Evolutionary conservation across 2,329 filamentous ascomycete species (phyloP), one percentile per base, ranked within the genome.

Genomic region (Colletotrichum caudatum): DNA sequence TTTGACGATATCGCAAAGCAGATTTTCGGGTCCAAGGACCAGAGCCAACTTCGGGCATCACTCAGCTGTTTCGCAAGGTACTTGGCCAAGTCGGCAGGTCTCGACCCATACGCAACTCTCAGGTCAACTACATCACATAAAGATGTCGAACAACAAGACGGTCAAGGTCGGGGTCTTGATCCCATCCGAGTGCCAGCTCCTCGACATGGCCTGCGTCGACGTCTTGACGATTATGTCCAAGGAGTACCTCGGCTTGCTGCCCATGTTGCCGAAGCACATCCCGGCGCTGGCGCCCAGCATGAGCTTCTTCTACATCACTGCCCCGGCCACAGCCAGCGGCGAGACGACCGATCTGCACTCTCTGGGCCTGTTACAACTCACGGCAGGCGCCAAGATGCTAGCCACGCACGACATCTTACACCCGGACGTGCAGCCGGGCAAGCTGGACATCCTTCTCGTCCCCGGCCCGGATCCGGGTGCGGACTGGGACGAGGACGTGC

Each of bases 131-230:
- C 59, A 53, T 8, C 46, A 50, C 44, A 29, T 29, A 18, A 65
- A 50, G 44, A 75, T 75, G 74, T 35, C 73, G 44, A 65, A 73
- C 56, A 53, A 67, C 51, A 74, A 76, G n/a, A 75, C 71, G 3
- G 74, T 88, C 69, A 81, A 77, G 53, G 81, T 89, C 60, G 87
- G 86, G 29, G 85, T 89, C 66, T 88, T 87, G 76, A 79, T 88
- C 60, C 85, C 86, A 2, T 72, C 74, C 2, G 80, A 80, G 1
- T 80, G 81, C 14, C 87, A 89, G 73, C 77, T 87, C 11, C 83
- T 89, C 23, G 87, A 89, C 76, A 75, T 81, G 5, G 86, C 86
- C 12, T 83, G 83, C 60, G 80, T 88, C 64, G 86, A 89, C 76
- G 78, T 88, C 62, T 81, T 89, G 23, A 83, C 79, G 41, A 80